A percentile compares a stretch with the other conserved stretches of the same genome.
These are phyloP conservation scores for Forsythia suspensa DNA, from an alignment of 257 asterid species.

Conservation along the genomic window DNA sequence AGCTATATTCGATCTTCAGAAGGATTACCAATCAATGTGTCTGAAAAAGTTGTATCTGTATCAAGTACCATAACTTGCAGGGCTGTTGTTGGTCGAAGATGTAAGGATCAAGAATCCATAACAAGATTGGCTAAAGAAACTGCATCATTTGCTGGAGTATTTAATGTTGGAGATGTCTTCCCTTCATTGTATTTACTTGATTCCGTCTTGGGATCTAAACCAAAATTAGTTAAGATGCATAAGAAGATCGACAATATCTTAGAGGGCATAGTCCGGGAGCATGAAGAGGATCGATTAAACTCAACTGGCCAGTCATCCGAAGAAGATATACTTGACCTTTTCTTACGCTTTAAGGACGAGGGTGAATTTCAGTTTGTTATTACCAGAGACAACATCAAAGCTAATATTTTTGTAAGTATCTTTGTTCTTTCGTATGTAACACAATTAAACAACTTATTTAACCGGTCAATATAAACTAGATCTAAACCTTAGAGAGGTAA, in stretches of 20 bases:
- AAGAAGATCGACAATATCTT: neutral
- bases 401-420: neutral
- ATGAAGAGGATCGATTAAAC: neutral
- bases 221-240: neutral
- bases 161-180: neutral
- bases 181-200: neutral
- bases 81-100: neutral
- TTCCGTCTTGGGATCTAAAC: neutral
- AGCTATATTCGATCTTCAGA: neutral
- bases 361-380: neutral
- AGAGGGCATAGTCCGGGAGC: neutral
- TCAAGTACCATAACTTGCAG: neutral
- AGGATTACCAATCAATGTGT: neutral
- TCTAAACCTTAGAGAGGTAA: too few species aligned
- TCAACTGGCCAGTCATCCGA: neutral
- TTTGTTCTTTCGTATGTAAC: too few species aligned
- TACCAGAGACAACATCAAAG: neutral
- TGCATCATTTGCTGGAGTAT: neutral
- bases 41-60: neutral
- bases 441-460: too few species aligned
- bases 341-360: neutral
- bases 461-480: too few species aligned
- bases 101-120: neutral
- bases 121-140: neutral
- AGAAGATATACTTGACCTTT: neutral